Evolutionary conservation across 768 basidiomycete species (phyloP).

Genomic region (Suillus occidentalis): DNA sequence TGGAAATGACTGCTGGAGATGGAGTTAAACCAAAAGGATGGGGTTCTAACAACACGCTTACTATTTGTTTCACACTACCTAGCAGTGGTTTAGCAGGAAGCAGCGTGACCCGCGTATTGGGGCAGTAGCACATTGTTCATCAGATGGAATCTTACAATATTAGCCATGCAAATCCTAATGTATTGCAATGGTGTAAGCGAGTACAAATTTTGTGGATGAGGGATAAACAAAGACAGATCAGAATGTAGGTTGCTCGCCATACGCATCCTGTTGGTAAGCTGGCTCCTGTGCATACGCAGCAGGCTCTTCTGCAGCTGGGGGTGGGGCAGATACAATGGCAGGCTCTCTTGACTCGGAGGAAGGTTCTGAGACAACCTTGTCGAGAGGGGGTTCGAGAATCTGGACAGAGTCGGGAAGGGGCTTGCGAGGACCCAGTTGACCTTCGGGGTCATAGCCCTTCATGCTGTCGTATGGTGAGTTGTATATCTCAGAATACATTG

Average conservation of each 20-base stretch:
- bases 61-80: conserved; percentile 43
- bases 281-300: conserved; percentile 31
- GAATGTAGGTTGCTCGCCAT: conserved; percentile 56
- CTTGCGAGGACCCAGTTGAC: conserved; percentile 83
- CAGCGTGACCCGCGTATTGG: conserved; percentile 38
- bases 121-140: conserved; percentile 1
- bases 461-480: conserved; percentile 57
- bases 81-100: conserved; percentile 49
- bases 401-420: conserved; percentile 94
- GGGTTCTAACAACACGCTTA: conserved; percentile 20
- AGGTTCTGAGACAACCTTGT: conserved; percentile 88
- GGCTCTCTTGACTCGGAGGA: conserved; percentile 88
- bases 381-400: conserved; percentile 85
- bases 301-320: conserved; percentile 54
- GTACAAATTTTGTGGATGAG: conserved; percentile 5
- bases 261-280: conserved; percentile 43
- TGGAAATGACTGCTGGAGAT: conserved; percentile 35
- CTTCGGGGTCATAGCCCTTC: conserved; percentile 95
- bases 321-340: conserved; percentile 45
- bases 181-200: not conserved
- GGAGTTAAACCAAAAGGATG: conserved; percentile 19
- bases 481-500: not conserved
- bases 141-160: not conserved
- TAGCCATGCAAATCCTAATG: not conserved
- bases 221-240: conserved; percentile 35